Conservation (phyloP, 2,329 filamentous ascomycete species). For the Diaporthe sp. region DNA sequence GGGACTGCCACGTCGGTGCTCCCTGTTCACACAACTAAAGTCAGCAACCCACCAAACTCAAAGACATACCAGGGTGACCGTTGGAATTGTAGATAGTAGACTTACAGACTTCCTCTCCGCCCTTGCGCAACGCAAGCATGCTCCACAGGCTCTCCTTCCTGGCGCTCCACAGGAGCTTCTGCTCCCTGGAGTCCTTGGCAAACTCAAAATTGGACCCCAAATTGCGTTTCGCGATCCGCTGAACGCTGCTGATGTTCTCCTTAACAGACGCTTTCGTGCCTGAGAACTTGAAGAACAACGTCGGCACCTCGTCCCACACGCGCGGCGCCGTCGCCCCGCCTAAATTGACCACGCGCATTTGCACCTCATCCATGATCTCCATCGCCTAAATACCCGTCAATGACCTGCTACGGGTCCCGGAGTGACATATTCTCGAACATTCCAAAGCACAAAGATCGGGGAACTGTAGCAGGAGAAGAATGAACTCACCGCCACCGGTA, state of each 20-base stretch:
- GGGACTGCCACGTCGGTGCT: slow-evolving; percentile 89
- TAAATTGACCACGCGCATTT: slow-evolving; percentile 86
- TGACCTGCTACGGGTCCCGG: no score
- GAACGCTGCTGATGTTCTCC: slow-evolving; percentile 80
- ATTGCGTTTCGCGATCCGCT: slow-evolving; percentile 74
- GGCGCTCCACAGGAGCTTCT: slow-evolving; percentile 82
- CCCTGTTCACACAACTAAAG: slow-evolving; percentile 60
- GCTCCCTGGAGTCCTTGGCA: slow-evolving; percentile 77
- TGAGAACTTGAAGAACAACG: slow-evolving; percentile 88
- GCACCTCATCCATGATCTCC: slow-evolving; percentile 89
- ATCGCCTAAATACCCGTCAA: no score
- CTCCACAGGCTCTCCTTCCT: slow-evolving; percentile 88
- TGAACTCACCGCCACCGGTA: slow-evolving; percentile 80
- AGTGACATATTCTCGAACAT: no score
- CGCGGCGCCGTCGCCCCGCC: slow-evolving; percentile 76
- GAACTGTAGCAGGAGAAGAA: no score
- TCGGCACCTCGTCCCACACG: slow-evolving; percentile 81
- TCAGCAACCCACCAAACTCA: not conserved
- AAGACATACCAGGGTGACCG: slow-evolving; percentile 54
- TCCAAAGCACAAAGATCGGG: no score
- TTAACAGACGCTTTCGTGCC: slow-evolving; percentile 83
- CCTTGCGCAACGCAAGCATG: slow-evolving; percentile 78
- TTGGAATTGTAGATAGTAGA: slow-evolving; percentile 53
- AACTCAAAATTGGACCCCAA: slow-evolving; percentile 80
- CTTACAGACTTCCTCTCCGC: slow-evolving; percentile 77